Conservation (phyloP, 352 stramenopile species). For the Pythium myriotylum region DNA sequence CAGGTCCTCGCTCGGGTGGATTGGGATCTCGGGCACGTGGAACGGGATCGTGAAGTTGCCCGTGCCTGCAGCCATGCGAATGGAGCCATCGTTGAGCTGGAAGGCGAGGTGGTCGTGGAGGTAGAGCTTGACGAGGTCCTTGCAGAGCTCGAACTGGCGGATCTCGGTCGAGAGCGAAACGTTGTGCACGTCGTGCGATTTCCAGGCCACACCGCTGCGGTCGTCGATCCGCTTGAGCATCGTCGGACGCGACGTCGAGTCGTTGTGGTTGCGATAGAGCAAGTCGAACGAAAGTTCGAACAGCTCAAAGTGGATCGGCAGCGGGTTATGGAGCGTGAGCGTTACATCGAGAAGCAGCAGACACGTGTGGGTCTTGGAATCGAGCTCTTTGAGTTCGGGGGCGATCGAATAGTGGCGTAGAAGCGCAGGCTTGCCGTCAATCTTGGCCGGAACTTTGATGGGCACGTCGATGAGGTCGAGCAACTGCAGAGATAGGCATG, state of each 20-base stretch:
- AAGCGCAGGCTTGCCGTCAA: conserved; percentile 72
- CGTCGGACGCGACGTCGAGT: conserved; percentile 18
- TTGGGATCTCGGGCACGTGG: conserved; percentile 62
- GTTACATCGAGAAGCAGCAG: conserved; percentile 67
- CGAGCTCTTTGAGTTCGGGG: conserved; percentile 70
- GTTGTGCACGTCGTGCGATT: conserved; percentile 66
- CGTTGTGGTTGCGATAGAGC: conserved; percentile 41
- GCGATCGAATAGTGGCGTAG: conserved; percentile 62
- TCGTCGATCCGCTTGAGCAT: conserved; percentile 61
- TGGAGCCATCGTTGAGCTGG: conserved; percentile 60
- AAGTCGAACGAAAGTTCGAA: conserved; percentile 71
- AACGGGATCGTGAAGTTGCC: conserved; percentile 82
- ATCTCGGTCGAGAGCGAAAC: conserved; percentile 58
- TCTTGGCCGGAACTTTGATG: conserved; percentile 65
- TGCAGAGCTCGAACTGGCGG: conserved; percentile 61
- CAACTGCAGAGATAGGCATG: conserved; percentile 72
- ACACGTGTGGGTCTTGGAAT: conserved; percentile 74
- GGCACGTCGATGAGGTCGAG: conserved; percentile 63
- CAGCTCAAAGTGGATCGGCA: conserved; percentile 79
- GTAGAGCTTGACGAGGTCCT: conserved; percentile 67
- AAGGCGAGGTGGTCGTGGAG: conserved; percentile 67
- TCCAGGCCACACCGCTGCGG: conserved; percentile 52
- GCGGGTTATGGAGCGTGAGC: conserved; percentile 79
- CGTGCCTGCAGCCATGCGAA: conserved; percentile 55
- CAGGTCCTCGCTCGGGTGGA: conserved; percentile 31